Percentiles rank a stretch among this genome's conserved stretches.
Evolutionary conservation across 2,329 filamentous ascomycete genomes (phyloP).

Genomic region (Hawksworthiomyces lignivorus): DNA sequence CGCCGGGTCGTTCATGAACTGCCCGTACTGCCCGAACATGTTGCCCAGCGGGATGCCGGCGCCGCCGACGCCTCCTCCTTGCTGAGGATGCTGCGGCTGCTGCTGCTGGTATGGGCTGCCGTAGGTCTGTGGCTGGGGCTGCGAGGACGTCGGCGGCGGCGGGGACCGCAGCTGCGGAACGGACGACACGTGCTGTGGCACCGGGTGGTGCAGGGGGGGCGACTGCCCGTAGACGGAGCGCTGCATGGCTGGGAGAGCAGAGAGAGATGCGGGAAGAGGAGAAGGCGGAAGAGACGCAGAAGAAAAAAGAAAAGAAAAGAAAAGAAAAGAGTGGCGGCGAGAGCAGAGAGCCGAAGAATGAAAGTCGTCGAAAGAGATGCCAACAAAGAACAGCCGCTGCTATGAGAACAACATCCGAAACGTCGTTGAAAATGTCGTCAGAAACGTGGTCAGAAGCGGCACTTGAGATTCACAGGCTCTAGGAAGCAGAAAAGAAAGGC

Average conservation of each 20-base stretch:
- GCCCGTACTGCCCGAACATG: conserved; percentile 67
- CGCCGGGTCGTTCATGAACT: conserved; percentile 93
- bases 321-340: not conserved
- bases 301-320: not conserved
- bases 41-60: conserved; percentile 40
- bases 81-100: conserved; percentile 51
- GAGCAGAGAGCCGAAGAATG: too few species aligned
- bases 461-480: too few species aligned
- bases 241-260: conserved; percentile 58
- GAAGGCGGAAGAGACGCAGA: not conserved
- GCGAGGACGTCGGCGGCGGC: conserved; percentile 65
- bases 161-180: conserved; percentile 95
- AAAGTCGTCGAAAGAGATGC: too few species aligned
- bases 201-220: conserved; percentile 90
- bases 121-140: conserved; percentile 57
- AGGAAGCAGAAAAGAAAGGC: not conserved
- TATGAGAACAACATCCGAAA: too few species aligned
- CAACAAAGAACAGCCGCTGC: too few species aligned
- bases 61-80: conserved; percentile 25
- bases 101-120: conserved; percentile 69
- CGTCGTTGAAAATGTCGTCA: too few species aligned
- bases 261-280: not conserved
- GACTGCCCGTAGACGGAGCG: conserved; percentile 78
- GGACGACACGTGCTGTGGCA: conserved; percentile 96
- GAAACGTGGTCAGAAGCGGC: too few species aligned